These are phyloP conservation scores for Globisporangium solare DNA, from an alignment of 352 stramenopile genomes.

Conservation along the genomic window DNA sequence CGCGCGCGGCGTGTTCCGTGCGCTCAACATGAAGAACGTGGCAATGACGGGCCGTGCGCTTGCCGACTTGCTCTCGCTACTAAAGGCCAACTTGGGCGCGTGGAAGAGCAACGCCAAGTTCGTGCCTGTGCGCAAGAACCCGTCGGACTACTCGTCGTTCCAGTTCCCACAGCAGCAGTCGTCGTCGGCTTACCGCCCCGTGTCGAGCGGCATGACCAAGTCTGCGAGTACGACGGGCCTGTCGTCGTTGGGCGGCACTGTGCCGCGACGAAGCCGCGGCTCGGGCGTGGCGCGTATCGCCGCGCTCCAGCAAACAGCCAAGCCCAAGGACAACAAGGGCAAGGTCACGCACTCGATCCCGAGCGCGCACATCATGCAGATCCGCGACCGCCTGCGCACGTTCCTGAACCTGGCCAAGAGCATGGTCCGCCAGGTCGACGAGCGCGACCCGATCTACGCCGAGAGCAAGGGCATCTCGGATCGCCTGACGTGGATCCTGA, in stretches of 20 bases:
- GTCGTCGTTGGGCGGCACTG: conserved; percentile 64
- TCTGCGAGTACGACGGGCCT: conserved; percentile 85
- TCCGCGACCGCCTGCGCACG: conserved; percentile 93
- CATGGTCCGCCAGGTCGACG: conserved; percentile 70
- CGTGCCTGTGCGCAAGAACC: conserved; percentile 77
- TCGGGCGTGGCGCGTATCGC: conserved; percentile 79
- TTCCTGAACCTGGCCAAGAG: conserved; percentile 93
- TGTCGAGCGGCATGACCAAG: conserved; percentile 63
- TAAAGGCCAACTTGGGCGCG: conserved; percentile 55
- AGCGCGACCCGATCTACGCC: conserved; percentile 68
- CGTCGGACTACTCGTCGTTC: conserved; percentile 81
- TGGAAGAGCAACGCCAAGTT: conserved; percentile 84
- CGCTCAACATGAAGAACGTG: conserved; percentile 71
- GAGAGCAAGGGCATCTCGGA: conserved; percentile 92
- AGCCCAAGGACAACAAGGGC: conserved; percentile 46
- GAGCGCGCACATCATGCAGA: conserved; percentile 81
- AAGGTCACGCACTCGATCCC: conserved; percentile 74
- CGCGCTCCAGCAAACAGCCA: conserved; percentile 70
- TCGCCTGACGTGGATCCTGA: conserved; percentile 95
- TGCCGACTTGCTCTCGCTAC: conserved; percentile 60
- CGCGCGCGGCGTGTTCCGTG: conserved; percentile 70
- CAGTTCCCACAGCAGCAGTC: conserved; percentile 61
- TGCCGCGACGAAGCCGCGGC: conserved; percentile 73
- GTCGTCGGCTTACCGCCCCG: conserved; percentile 28
- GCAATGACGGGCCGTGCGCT: conserved; percentile 57